Evolutionary conservation across 139 green algal genomes (phyloP).

Genomic region (Haematococcus sp.): DNA sequence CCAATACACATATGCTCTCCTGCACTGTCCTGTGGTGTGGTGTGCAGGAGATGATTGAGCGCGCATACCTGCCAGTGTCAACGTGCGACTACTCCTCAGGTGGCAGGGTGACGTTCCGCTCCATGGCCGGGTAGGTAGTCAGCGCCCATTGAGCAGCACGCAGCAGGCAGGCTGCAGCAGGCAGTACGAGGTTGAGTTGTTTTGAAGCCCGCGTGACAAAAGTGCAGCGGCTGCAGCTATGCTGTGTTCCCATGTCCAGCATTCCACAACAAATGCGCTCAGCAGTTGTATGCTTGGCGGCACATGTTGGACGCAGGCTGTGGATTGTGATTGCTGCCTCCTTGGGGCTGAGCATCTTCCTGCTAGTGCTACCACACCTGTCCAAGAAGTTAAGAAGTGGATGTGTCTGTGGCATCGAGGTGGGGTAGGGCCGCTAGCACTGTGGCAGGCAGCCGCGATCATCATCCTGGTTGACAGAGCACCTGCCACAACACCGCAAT

Average conservation of each 20-base stretch:
- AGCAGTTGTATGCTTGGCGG: not conserved
- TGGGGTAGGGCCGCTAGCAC: too few species aligned
- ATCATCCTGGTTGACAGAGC: too few species aligned
- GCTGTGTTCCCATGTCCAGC: not conserved
- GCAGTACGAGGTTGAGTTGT: too few species aligned
- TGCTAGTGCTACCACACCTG: not conserved
- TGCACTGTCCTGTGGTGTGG: too few species aligned
- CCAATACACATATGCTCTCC: too few species aligned
- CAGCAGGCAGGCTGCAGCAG: too few species aligned
- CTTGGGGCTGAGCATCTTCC: not conserved
- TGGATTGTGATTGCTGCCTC: not conserved
- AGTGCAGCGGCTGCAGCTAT: not conserved
- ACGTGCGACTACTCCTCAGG: not conserved
- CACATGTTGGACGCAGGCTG: not conserved
- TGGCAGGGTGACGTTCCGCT: not conserved
- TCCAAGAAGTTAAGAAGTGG: not conserved
- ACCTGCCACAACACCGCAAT: too few species aligned
- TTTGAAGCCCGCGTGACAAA: not conserved
- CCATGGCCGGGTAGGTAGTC: not conserved
- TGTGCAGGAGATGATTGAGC: conserved; percentile 2
- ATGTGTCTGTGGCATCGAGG: not conserved
- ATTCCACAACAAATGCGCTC: not conserved
- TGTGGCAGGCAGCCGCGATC: too few species aligned
- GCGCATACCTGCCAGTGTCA: not conserved
- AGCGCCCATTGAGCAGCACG: too few species aligned